Percentiles rank a stretch among this genome's conserved stretches.
Conservation (phyloP, 2,329 filamentous ascomycete genomes). For the Zasmidium cellare region DNA sequence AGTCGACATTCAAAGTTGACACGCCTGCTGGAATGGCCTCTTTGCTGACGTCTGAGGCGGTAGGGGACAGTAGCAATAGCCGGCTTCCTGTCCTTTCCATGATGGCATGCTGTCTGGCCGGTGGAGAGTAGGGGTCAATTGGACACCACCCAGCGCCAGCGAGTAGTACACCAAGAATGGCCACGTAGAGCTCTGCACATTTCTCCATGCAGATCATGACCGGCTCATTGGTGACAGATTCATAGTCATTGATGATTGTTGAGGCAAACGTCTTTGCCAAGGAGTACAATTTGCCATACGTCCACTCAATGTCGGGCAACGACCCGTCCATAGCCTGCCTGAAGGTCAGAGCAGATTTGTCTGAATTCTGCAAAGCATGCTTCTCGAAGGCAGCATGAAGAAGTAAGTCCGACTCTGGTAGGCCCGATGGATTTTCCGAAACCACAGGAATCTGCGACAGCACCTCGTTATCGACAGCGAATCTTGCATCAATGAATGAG, state of each 20-base stretch:
- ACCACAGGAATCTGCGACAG: conserved; percentile 32
- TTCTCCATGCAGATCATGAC: conserved; percentile 75
- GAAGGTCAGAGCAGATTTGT: conserved; percentile 64
- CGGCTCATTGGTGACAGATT: conserved; percentile 43
- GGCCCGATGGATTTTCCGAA: not conserved
- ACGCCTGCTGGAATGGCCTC: conserved; percentile 9
- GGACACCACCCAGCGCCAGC: conserved; percentile 74
- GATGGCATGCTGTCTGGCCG: conserved; percentile 16
- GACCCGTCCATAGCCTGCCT: conserved; percentile 44
- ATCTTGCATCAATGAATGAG: conserved; percentile 1
- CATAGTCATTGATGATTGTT: conserved; percentile 48
- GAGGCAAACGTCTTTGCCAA: conserved; percentile 55
- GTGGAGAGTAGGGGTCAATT: conserved; percentile 45
- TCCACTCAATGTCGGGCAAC: conserved; percentile 45
- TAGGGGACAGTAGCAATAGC: conserved; percentile 6
- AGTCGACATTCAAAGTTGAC: conserved; percentile 5
- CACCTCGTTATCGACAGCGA: not conserved
- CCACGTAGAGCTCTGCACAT: conserved; percentile 66
- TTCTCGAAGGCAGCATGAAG: conserved; percentile 48
- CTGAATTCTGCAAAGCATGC: conserved; percentile 49
- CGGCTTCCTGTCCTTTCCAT: conserved; percentile 14
- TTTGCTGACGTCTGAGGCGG: conserved; percentile 2
- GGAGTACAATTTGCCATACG: conserved; percentile 64
- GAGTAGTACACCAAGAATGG: conserved; percentile 72
- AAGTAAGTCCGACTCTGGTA: not conserved